Evolutionary conservation across 306 rosid genomes (phyloP).

Genomic region (Castanea crenata): DNA sequence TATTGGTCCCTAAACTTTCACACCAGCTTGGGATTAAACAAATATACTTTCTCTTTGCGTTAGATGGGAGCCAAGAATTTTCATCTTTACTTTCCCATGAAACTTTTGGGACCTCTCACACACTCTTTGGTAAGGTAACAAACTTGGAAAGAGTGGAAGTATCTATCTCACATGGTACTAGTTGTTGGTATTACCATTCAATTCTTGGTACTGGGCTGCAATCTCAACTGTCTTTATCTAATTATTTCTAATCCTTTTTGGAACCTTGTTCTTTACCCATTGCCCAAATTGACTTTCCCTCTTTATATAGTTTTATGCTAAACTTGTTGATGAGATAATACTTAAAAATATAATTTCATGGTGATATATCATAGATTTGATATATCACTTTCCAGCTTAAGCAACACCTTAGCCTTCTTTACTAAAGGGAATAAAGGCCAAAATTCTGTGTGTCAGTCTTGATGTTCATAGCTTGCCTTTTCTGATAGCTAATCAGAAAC

Average conservation of each 20-base stretch:
- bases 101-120: conserved; percentile 9
- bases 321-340: conserved; percentile 26
- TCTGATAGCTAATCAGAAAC: conserved; percentile 19
- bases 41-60: conserved; percentile 45
- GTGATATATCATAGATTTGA: background rate
- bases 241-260: conserved; percentile 3
- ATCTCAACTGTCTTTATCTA: conserved; percentile 28
- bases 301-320: conserved; percentile 31
- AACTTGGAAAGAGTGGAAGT: conserved; percentile 26
- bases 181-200: conserved; percentile 59
- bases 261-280: conserved; percentile 42
- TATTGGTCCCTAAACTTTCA: conserved; percentile 8
- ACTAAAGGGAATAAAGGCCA: conserved; percentile 43
- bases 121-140: conserved; percentile 14
- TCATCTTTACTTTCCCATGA: conserved; percentile 25
- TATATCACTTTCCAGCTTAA: conserved; percentile 37
- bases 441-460: conserved; percentile 34
- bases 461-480: conserved; percentile 50
- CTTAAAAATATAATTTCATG: background rate
- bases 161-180: conserved; percentile 17
- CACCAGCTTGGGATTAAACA: conserved; percentile 16
- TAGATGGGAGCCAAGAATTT: conserved; percentile 69
- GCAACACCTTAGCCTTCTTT: conserved; percentile 10
- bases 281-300: conserved; percentile 26
- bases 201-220: conserved; percentile 52